These are phyloP conservation scores for Mycena venus DNA, from an alignment of 768 basidiomycete species.

Conservation along the genomic window DNA sequence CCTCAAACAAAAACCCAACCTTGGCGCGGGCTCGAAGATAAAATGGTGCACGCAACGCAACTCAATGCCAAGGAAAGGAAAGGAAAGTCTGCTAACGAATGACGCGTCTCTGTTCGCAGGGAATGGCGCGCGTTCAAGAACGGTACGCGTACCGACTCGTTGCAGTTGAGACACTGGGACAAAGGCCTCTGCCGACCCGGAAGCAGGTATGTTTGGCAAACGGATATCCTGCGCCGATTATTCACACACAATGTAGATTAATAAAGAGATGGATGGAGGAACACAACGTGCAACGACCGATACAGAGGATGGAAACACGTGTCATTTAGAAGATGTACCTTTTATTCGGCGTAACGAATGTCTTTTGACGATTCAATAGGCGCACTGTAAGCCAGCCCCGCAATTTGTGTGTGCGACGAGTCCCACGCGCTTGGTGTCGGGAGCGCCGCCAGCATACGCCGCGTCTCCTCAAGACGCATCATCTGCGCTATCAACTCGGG, in stretches of 20 bases:
- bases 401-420: conserved; percentile 1
- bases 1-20: conserved; percentile 88
- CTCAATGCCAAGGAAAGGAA: neutral
- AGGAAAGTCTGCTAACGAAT: too few relatives aligned
- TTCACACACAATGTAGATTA: conserved; percentile 1
- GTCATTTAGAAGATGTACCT: conserved; percentile 75
- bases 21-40: conserved; percentile 70
- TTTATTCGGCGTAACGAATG: neutral
- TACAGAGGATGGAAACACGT: conserved; percentile 89
- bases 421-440: conserved; percentile 13
- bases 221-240: neutral
- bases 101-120: conserved; percentile 57
- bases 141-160: conserved; percentile 71
- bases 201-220: conserved; percentile 62
- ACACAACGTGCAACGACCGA: conserved; percentile 79
- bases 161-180: conserved; percentile 90
- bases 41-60: conserved; percentile 80
- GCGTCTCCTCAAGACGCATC: neutral
- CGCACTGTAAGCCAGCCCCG: neutral
- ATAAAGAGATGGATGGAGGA: conserved; percentile 65
- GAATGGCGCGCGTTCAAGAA: conserved; percentile 83
- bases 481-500: neutral
- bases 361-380: neutral
- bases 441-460: neutral
- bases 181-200: conserved; percentile 69